Evolutionary conservation across 2,329 filamentous ascomycete species (phyloP).

Genomic region (Trichoderma sp.): DNA sequence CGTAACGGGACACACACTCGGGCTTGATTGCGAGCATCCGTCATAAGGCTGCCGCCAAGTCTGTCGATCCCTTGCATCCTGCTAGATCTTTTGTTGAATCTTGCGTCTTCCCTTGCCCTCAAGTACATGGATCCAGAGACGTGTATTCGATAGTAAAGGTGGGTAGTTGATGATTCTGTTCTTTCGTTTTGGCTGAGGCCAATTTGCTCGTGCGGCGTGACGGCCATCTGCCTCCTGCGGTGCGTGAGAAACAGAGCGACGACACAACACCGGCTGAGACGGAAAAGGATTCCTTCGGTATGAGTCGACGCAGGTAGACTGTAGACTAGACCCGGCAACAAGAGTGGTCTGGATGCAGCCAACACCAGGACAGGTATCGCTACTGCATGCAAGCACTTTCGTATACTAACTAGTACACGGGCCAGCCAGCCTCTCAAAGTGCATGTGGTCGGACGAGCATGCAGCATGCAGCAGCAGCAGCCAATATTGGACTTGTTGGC

Average conservation of each 20-base stretch:
- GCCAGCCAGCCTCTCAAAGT: too few relatives aligned
- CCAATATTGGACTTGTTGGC: not conserved
- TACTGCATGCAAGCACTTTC: not conserved
- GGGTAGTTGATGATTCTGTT: not conserved
- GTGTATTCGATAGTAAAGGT: not conserved
- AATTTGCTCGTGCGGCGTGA: not conserved
- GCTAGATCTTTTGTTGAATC: not conserved
- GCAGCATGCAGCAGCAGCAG: not conserved
- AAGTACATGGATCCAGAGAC: not conserved
- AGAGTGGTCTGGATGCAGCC: not conserved
- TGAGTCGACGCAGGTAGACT: not conserved
- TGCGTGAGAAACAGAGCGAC: not conserved
- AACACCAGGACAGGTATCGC: not conserved
- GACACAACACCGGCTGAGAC: constrained; percentile 3
- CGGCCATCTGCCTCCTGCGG: not conserved
- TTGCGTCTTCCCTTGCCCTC: not conserved
- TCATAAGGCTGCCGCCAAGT: not conserved
- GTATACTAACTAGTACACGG: too few relatives aligned
- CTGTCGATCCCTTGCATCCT: constrained; percentile 3
- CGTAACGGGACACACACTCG: not conserved
- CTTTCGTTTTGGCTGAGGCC: not conserved
- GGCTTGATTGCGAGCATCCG: not conserved
- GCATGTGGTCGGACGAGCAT: not conserved
- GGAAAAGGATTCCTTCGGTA: constrained; percentile 1
- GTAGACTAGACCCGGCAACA: not conserved